Evolutionary conservation across 306 rosid genomes (phyloP).

Genomic region (Corylus heterophylla): DNA sequence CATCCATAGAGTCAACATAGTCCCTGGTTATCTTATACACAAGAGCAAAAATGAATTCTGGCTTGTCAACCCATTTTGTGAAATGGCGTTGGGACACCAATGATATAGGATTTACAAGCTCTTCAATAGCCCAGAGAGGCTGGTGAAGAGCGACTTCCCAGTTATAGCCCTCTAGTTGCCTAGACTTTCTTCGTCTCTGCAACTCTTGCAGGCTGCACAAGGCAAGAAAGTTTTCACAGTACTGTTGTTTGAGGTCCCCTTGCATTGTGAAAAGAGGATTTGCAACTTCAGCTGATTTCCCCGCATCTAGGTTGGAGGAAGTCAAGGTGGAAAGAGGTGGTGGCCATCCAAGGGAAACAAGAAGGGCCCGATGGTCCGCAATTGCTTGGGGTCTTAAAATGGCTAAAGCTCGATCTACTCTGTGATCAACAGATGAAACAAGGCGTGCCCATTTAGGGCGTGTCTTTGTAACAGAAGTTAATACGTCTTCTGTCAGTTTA

Average conservation of each 20-base stretch:
- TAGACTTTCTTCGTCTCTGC: slow-evolving; percentile 77
- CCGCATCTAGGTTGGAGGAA: slow-evolving; percentile 41
- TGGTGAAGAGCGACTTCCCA: slow-evolving; percentile 60
- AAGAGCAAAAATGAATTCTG: slow-evolving; percentile 87
- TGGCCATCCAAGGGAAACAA: slow-evolving; percentile 90
- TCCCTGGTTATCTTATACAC: slow-evolving; percentile 81
- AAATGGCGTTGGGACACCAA: slow-evolving; percentile 85
- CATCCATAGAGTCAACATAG: slow-evolving; percentile 81
- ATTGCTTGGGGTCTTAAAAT: slow-evolving; percentile 87
- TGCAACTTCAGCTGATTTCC: slow-evolving; percentile 42
- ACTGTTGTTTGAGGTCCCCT: slow-evolving; percentile 72
- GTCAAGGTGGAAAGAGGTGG: slow-evolving; percentile 68
- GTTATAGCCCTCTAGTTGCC: slow-evolving; percentile 74
- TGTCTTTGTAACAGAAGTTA: slow-evolving; percentile 58
- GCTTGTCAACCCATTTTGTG: slow-evolving; percentile 83
- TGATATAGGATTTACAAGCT: slow-evolving; percentile 85
- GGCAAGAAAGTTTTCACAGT: slow-evolving; percentile 75
- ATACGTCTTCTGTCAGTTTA: slow-evolving; percentile 58
- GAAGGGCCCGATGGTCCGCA: slow-evolving; percentile 83
- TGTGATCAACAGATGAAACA: slow-evolving; percentile 83
- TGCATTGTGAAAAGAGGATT: slow-evolving; percentile 83
- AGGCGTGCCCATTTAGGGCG: slow-evolving; percentile 83
- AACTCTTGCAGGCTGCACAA: slow-evolving; percentile 82
- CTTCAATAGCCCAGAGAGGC: slow-evolving; percentile 98
- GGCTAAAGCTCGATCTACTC: slow-evolving; percentile 93